Conservation (phyloP, 805 yeast species). For the Kregervanrija pseudodelftensis region DNA sequence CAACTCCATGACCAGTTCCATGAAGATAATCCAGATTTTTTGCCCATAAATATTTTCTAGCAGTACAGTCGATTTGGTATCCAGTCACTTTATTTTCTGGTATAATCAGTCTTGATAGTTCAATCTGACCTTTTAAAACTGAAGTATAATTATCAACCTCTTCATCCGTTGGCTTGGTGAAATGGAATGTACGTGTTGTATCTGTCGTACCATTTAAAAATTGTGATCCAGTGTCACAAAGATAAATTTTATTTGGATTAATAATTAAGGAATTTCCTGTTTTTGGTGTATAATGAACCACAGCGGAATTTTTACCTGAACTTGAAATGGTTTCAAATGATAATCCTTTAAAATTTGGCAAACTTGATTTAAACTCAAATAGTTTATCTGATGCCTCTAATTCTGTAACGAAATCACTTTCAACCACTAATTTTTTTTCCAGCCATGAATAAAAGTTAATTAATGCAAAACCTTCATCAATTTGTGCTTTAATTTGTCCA, state of each 20-base stretch:
- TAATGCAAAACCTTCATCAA: constrained; percentile 53
- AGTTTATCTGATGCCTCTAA: constrained; percentile 58
- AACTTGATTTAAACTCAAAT: constrained; percentile 43
- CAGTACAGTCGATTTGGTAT: constrained; percentile 45
- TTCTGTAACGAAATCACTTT: constrained; percentile 48
- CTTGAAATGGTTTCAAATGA: constrained; percentile 72
- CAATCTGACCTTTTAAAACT: constrained; percentile 52
- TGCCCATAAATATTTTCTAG: constrained; percentile 53
- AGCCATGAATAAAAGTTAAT: constrained; percentile 51
- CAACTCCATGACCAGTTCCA: constrained; percentile 63
- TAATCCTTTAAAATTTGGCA: constrained; percentile 50
- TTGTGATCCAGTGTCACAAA: constrained; percentile 56
- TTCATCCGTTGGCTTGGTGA: constrained; percentile 38
- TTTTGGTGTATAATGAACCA: constrained; percentile 66
- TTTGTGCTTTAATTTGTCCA: constrained; percentile 46
- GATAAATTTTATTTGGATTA: constrained; percentile 45
- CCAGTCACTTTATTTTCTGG: constrained; percentile 49
- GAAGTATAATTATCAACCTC: constrained; percentile 46
- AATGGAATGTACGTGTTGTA: constrained; percentile 55
- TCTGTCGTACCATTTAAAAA: constrained; percentile 61
- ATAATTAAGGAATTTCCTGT: constrained; percentile 36
- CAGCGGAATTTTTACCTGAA: constrained; percentile 69
- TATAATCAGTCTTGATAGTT: constrained; percentile 41
- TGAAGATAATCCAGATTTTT: constrained; percentile 53
- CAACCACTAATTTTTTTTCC: constrained; percentile 38